Percentiles rank a stretch among this genome's conserved stretches.
phyloP scores from a whole-genome alignment of 257 asterid species.

The Solanum okadae region DNA sequence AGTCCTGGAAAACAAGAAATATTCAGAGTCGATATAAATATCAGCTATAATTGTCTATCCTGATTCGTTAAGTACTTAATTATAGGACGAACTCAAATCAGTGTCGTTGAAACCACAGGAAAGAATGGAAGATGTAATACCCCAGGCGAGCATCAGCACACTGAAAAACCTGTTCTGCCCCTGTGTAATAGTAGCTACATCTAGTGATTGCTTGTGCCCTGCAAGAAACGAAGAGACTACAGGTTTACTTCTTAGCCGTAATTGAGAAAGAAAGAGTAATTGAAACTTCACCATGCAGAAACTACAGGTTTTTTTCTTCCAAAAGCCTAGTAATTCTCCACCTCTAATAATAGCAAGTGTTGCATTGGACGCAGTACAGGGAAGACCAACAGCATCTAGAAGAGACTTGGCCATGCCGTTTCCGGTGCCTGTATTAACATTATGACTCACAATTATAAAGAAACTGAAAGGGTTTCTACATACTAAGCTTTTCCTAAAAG shows the following conservation, averaged over 20 bases:
- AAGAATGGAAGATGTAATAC: constrained; percentile 25
- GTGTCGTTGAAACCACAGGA: neutral
- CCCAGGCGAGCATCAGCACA: constrained; percentile 95
- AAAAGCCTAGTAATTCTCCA: constrained; percentile 6
- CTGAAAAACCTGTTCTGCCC: constrained; percentile 58
- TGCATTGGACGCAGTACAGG: constrained; percentile 72
- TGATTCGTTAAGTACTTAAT: neutral
- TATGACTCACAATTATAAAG: neutral
- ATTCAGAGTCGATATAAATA: constrained; percentile 23
- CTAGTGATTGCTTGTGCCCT: constrained; percentile 78
- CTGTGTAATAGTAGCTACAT: constrained; percentile 73
- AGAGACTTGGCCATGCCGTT: constrained; percentile 96
- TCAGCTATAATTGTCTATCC: constrained; percentile 51
- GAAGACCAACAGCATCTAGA: constrained; percentile 68
- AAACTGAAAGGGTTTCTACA: neutral
- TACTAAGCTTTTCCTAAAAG: neutral
- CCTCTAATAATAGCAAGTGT: constrained; percentile 75
- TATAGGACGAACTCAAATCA: neutral
- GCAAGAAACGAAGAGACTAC: constrained; percentile 8
- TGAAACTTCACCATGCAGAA: neutral
- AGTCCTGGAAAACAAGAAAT: constrained; percentile 48
- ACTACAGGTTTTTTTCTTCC: neutral
- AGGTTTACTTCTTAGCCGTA: neutral
- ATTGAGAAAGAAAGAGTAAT: neutral
- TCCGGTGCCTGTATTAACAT: constrained; percentile 67